Evolutionary conservation across 2,329 filamentous ascomycete genomes (phyloP), one percentile per base, ranked within the genome.

Genomic region (Chaetomium globosum): DNA sequence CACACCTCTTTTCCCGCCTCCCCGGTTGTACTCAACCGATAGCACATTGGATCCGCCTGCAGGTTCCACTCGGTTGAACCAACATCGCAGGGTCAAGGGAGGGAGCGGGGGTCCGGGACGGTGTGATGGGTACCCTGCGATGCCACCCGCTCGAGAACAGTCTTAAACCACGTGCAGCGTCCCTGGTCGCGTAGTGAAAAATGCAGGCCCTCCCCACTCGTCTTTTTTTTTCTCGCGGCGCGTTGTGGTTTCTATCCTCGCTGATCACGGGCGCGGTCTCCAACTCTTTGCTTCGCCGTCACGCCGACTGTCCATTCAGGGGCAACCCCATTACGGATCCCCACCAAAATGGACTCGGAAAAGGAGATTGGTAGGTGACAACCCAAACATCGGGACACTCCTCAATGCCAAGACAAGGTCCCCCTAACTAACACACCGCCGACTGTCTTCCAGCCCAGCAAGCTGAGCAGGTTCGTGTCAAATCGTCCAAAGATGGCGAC

Each of bases 361-460:
- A 70, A 70, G 66, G 69, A 69, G 54, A 63, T 69, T 30, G 63
- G 69, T 70, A 64, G 23, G 67, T 54, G 36, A 51, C 21, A 26
- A 21, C 16, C 39, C 4, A 19, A 43, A 43, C 39, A n/a, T 26
- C 26, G 26, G 26, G 4, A 57, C 16, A 48, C 33, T 13, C 0
- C 13, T 13, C 21, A 13, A 10, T 13, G 48, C 48, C 48, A 51
- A 51, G 23, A 12, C 21, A 12, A 4, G 8, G 52, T 26, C 19
- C n/a, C 31, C 33, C 26, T 26, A 26, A 8, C 33, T 31, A 30
- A 52, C 57, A 43, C 4, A 30, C 16, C 53, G 58, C 64, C 4
- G 46, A 56, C 31, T 23, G 21, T 23, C 49, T 26, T 26, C 5
- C 26, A 56, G 57, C 52, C 28, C 58, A 65, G 2, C 63, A 65